Conservation (phyloP, 2,329 filamentous ascomycete species). For the Clonostachys rhizophaga region DNA sequence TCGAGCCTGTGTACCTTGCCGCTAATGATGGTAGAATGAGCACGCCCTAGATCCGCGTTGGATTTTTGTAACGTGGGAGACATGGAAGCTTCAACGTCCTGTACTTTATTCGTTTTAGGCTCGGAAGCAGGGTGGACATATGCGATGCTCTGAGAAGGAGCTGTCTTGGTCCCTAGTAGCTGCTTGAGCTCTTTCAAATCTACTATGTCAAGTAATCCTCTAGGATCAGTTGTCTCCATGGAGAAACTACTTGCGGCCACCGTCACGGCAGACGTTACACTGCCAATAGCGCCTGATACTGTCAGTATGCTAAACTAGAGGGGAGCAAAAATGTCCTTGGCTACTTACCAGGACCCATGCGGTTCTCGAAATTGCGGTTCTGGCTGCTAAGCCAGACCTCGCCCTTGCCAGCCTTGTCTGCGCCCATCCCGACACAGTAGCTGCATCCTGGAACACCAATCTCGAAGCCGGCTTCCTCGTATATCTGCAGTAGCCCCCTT, state of each 20-base stretch:
- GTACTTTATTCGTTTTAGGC: too few relatives aligned
- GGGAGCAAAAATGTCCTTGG: too few relatives aligned
- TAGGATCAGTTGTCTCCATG: slow-evolving; percentile 34
- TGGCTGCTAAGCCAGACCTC: slow-evolving; percentile 36
- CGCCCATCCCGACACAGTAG: slow-evolving; percentile 35
- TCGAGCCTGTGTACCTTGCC: too few relatives aligned
- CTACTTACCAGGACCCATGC: slow-evolving; percentile 22
- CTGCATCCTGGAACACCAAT: slow-evolving; percentile 32
- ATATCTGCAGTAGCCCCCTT: slow-evolving; percentile 25
- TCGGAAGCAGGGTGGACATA: too few relatives aligned
- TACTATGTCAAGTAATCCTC: background rate
- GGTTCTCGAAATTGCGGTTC: slow-evolving; percentile 37
- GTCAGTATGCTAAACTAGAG: too few relatives aligned
- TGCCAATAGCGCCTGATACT: slow-evolving; percentile 22
- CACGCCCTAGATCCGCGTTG: too few relatives aligned
- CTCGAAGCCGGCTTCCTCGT: slow-evolving; percentile 30
- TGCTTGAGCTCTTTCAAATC: background rate
- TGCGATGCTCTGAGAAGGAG: too few relatives aligned
- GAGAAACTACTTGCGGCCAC: slow-evolving; percentile 39
- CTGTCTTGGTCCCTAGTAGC: background rate
- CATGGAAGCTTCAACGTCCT: too few relatives aligned
- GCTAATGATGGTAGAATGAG: too few relatives aligned
- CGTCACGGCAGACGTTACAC: slow-evolving; percentile 35
- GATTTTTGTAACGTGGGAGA: too few relatives aligned
- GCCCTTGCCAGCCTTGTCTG: slow-evolving; percentile 27